Conservation (phyloP, 2,329 filamentous ascomycete genomes). For the Colletotrichum orchidophilum region DNA sequence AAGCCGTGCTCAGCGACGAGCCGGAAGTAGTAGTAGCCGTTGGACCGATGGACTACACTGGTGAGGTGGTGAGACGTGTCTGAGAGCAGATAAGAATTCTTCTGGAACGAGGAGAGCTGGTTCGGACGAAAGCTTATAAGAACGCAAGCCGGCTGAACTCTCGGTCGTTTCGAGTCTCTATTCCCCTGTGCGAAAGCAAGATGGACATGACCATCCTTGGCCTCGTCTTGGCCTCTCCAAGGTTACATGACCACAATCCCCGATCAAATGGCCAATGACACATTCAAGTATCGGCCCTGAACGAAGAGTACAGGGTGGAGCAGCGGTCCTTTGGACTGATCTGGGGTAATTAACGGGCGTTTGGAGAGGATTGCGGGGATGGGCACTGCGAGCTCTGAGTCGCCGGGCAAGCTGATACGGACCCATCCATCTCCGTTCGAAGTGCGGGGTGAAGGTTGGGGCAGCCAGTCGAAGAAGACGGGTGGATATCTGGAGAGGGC, state of each 20-base stretch:
- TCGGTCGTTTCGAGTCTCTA: conserved; percentile 26
- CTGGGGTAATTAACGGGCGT: conserved; percentile 21
- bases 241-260: neutral
- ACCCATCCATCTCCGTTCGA: conserved; percentile 3
- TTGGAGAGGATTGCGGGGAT: conserved; percentile 29
- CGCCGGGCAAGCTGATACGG: neutral
- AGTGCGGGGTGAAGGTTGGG: conserved; percentile 27
- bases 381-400: conserved; percentile 3
- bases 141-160: conserved; percentile 15
- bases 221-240: conserved; percentile 6
- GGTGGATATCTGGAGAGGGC: conserved; percentile 18
- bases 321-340: neutral
- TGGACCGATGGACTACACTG: neutral
- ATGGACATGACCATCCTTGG: neutral
- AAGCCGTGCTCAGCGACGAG: neutral
- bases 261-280: neutral
- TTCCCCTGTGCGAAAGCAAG: neutral
- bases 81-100: neutral
- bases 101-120: conserved; percentile 10
- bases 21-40: neutral
- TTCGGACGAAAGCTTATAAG: conserved; percentile 28
- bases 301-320: neutral
- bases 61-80: neutral
- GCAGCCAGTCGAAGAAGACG: conserved; percentile 15
- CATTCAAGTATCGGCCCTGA: neutral